A percentile compares a stretch with the other conserved stretches of the same genome.
phyloP scores from a whole-genome alignment of 805 yeast genomes.

The Saturnispora quitensis region DNA sequence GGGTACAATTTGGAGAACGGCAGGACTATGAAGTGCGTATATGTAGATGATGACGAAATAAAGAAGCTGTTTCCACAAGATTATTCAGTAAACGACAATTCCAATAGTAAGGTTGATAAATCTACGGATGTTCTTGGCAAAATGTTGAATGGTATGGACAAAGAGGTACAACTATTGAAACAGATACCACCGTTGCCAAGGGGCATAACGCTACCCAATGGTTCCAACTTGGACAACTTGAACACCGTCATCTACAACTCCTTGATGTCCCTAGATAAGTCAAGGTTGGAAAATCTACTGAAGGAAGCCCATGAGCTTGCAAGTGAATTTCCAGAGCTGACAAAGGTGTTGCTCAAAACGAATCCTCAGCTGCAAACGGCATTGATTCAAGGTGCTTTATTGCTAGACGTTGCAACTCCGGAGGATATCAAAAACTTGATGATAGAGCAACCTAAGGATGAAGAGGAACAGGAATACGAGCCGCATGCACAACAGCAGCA shows the following conservation, averaged over 20 bases:
- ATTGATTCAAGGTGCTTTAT: slow-evolving; percentile 60
- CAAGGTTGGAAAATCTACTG: slow-evolving; percentile 39
- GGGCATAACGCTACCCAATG: slow-evolving; percentile 36
- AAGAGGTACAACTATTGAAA: slow-evolving; percentile 13
- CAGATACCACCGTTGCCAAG: slow-evolving; percentile 44
- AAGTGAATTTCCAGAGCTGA: slow-evolving; percentile 44
- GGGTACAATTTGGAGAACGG: slow-evolving; percentile 57
- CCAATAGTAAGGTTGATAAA: neutral
- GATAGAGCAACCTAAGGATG: slow-evolving; percentile 2
- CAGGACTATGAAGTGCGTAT: slow-evolving; percentile 65
- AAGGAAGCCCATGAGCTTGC: slow-evolving; percentile 55
- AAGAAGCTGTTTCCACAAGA: slow-evolving; percentile 2
- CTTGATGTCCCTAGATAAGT: slow-evolving; percentile 37
- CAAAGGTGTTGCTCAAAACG: slow-evolving; percentile 49
- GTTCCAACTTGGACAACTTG: slow-evolving; percentile 24
- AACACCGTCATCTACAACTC: slow-evolving; percentile 39
- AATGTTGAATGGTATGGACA: slow-evolving; percentile 8
- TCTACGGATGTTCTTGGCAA: neutral
- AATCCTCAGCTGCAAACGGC: slow-evolving; percentile 83
- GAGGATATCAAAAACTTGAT: slow-evolving; percentile 18
- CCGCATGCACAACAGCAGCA: neutral
- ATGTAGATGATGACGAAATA: slow-evolving; percentile 34
- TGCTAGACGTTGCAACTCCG: slow-evolving; percentile 24
- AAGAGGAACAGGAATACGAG: neutral
- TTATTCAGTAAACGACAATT: neutral